Evolutionary conservation across 1,284 basidiomycete genomes (phyloP).

Genomic region (Ganoderma sinense): DNA sequence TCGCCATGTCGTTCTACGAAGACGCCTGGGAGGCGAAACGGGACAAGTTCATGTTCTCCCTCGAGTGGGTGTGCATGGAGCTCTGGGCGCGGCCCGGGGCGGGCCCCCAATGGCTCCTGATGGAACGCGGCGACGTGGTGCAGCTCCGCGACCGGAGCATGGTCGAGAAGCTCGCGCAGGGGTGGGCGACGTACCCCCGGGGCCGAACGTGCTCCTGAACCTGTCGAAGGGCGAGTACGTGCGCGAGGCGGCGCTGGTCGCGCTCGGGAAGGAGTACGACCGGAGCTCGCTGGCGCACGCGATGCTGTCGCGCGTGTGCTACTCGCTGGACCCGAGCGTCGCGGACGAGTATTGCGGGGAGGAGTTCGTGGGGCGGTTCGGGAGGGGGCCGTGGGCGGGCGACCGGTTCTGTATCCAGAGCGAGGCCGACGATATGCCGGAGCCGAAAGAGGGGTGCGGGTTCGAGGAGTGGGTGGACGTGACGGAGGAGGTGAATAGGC

Average conservation of each 20-base stretch:
- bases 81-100: neutral
- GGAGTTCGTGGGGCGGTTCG: conserved; percentile 5
- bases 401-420: conserved; percentile 42
- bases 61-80: too few species aligned
- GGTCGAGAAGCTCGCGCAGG: neutral
- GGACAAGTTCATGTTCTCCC: too few species aligned
- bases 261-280: neutral
- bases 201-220: conserved; percentile 3
- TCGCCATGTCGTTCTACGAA: neutral
- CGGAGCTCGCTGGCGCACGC: conserved; percentile 17
- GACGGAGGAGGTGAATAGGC: conserved; percentile 13
- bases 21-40: neutral
- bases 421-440: conserved; percentile 14
- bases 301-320: conserved; percentile 28
- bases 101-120: neutral
- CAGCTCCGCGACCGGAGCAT: neutral
- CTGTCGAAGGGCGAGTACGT: conserved; percentile 10
- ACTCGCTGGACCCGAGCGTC: conserved; percentile 20
- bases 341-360: conserved; percentile 5
- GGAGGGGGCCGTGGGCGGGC: conserved; percentile 32
- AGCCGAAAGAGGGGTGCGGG: neutral
- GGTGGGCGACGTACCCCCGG: neutral
- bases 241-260: conserved; percentile 1
- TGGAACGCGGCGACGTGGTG: neutral
- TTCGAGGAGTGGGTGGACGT: conserved; percentile 31